Conservation (phyloP, 2,329 filamentous ascomycete genomes). For the Rasamsonia emersonii region DNA sequence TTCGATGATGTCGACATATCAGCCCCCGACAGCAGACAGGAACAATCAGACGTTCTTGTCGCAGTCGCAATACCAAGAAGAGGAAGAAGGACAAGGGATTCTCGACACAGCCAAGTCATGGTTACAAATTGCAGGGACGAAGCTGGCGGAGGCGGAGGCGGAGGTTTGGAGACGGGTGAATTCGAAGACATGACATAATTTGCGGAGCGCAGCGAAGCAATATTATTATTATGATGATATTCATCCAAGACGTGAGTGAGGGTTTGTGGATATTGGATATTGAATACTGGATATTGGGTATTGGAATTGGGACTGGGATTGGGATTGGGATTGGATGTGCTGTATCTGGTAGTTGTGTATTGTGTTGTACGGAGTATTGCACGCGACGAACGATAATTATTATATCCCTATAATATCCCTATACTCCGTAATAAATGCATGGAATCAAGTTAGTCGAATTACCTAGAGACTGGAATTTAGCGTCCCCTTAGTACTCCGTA, state of each 20-base stretch:
- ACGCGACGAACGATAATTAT: too few relatives aligned
- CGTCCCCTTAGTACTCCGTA: too few relatives aligned
- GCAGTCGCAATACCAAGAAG: slow-evolving; percentile 11
- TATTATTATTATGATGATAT: too few relatives aligned
- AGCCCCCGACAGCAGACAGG: slow-evolving; percentile 9
- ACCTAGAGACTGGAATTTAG: too few relatives aligned
- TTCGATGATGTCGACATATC: slow-evolving; percentile 8
- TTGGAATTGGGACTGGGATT: neutral
- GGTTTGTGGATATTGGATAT: too few relatives aligned
- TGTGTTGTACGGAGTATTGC: too few relatives aligned
- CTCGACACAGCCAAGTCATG: slow-evolving; percentile 35
- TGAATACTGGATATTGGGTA: too few relatives aligned
- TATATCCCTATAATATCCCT: too few relatives aligned
- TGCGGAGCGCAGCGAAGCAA: slow-evolving; percentile 1
- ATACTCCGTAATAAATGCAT: too few relatives aligned
- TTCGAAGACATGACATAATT: slow-evolving; percentile 9
- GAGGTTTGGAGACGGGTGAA: slow-evolving; percentile 42
- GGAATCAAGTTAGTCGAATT: too few relatives aligned
- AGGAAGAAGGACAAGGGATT: slow-evolving; percentile 25
- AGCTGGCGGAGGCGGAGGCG: slow-evolving; percentile 37
- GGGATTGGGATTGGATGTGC: neutral
- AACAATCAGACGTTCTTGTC: too few relatives aligned
- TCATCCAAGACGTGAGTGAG: neutral
- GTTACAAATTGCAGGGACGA: slow-evolving; percentile 31
- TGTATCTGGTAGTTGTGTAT: neutral